Evolutionary conservation across 177 flowering plant genomes (phyloP).

Genomic region (Vitis hybrid): DNA sequence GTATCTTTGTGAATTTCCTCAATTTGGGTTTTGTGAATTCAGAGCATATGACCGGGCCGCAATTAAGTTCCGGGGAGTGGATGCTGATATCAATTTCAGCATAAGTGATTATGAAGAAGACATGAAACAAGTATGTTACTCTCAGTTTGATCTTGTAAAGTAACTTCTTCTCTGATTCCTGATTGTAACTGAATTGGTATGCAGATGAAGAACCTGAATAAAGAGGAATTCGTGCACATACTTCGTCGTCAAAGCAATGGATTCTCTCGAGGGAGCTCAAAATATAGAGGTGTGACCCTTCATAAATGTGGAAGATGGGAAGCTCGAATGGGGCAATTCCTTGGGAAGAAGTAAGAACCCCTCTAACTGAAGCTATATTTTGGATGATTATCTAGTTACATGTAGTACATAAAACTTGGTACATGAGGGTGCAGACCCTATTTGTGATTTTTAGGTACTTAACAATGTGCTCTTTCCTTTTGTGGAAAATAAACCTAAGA

Average conservation of each 20-base stretch:
- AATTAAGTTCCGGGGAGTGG: slow-evolving; percentile 44
- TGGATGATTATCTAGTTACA: no score
- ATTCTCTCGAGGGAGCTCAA: slow-evolving; percentile 53
- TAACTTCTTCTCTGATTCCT: background rate
- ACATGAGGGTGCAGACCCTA: no score
- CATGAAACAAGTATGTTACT: slow-evolving; percentile 27
- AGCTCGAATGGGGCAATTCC: slow-evolving; percentile 60
- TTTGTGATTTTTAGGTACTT: no score
- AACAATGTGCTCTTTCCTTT: background rate
- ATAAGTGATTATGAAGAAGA: slow-evolving; percentile 41
- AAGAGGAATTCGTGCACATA: slow-evolving; percentile 62
- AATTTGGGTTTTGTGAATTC: background rate
- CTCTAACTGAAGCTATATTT: background rate
- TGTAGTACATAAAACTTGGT: no score
- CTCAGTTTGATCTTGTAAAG: background rate
- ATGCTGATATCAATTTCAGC: slow-evolving; percentile 47
- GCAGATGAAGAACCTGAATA: slow-evolving; percentile 48
- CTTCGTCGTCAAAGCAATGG: slow-evolving; percentile 66
- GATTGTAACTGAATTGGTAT: background rate
- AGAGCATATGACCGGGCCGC: slow-evolving; percentile 57
- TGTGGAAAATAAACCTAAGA: background rate
- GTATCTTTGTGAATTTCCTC: background rate
- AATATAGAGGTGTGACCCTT: slow-evolving; percentile 52
- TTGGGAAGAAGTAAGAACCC: slow-evolving; percentile 54
- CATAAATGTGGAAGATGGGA: slow-evolving; percentile 64